phyloP scores from a whole-genome alignment of 2,329 filamentous ascomycete genomes.

The Akanthomyces muscarius region DNA sequence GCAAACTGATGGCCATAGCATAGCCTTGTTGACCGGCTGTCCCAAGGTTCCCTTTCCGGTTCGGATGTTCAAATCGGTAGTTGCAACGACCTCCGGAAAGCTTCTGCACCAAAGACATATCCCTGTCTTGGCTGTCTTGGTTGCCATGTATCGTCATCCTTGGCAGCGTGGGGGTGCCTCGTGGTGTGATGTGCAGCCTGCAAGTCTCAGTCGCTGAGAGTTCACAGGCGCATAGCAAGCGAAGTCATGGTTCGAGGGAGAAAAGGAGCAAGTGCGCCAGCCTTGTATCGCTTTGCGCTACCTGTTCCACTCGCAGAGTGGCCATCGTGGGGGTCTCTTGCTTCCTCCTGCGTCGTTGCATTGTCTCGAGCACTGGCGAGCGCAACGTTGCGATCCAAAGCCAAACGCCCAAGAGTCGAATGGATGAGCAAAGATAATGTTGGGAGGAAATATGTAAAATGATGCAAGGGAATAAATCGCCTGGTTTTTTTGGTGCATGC shows the following conservation, averaged over 20 bases:
- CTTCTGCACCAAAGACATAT: not conserved
- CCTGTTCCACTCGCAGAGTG: not conserved
- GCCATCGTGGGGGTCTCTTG: not conserved
- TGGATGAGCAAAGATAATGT: not conserved
- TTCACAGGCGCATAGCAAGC: not conserved
- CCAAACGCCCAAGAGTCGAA: not conserved
- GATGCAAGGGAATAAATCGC: not conserved
- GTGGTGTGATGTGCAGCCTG: not conserved
- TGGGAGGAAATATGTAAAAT: not conserved
- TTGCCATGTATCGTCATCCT: not conserved
- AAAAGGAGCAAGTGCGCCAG: not conserved
- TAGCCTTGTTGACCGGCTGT: not conserved
- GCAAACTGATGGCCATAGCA: too few relatives aligned
- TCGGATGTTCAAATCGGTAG: not conserved
- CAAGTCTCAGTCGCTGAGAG: not conserved
- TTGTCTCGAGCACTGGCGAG: not conserved
- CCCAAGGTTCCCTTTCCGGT: not conserved
- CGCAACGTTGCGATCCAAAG: constrained; percentile 9
- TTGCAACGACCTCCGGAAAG: not conserved
- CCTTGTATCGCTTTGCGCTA: not conserved
- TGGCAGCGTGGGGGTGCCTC: not conserved
- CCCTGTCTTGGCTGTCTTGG: not conserved
- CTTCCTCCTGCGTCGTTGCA: not conserved
- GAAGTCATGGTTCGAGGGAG: not conserved
- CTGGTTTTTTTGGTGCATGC: not conserved